A percentile compares a stretch with the other conserved stretches of the same genome.
phyloP scores from a whole-genome alignment of 129 eudicot species.

The Chrysanthemum makinoi region DNA sequence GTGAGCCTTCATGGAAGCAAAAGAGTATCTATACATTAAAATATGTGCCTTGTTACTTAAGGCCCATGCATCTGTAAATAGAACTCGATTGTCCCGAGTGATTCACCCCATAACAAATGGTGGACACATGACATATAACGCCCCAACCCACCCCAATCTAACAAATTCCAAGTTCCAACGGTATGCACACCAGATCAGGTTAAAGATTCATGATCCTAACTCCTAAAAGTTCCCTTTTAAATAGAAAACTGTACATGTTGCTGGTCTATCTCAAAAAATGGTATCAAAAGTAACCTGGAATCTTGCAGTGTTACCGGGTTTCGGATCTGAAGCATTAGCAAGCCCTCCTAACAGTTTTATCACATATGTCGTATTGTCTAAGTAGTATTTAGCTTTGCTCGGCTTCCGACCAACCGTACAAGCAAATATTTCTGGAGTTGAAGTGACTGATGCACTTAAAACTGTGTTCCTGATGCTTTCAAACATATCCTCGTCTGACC shows the following conservation, averaged over 20 bases:
- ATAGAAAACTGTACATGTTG: slow-evolving; percentile 36
- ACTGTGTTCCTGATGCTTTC: slow-evolving; percentile 31
- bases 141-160: slow-evolving; percentile 9
- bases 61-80: neutral
- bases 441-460: slow-evolving; percentile 18
- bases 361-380: slow-evolving; percentile 75
- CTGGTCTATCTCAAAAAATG: slow-evolving; percentile 26
- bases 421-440: slow-evolving; percentile 51
- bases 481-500: slow-evolving; percentile 44
- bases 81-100: slow-evolving; percentile 9
- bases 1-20: slow-evolving; percentile 6
- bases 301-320: slow-evolving; percentile 42
- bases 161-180: slow-evolving; percentile 3
- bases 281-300: slow-evolving; percentile 59
- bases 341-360: slow-evolving; percentile 59
- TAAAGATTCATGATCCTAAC: slow-evolving; percentile 24
- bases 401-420: slow-evolving; percentile 92
- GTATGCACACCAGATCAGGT: slow-evolving; percentile 33
- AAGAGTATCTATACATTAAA: slow-evolving; percentile 22
- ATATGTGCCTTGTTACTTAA: neutral
- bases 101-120: slow-evolving; percentile 22
- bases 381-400: slow-evolving; percentile 81
- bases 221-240: slow-evolving; percentile 10
- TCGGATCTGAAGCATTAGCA: slow-evolving; percentile 63
- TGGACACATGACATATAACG: neutral